A percentile compares a stretch with the other conserved stretches of the same genome.
Evolutionary conservation across 1,284 basidiomycete genomes (phyloP).

Genomic region (Ceratobasidium papillatum): DNA sequence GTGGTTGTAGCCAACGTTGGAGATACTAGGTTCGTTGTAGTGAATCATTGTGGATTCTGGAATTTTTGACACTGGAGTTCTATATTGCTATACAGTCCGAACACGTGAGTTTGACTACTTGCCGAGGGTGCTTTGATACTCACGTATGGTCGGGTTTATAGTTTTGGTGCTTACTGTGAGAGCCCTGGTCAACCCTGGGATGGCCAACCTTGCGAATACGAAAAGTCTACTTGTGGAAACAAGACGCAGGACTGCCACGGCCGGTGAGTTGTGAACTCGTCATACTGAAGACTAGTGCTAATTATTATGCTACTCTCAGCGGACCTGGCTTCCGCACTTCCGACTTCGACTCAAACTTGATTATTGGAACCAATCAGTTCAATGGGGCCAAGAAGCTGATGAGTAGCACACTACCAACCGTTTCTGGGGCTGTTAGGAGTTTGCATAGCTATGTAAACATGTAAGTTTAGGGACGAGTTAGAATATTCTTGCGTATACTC

Average conservation of each 20-base stretch:
- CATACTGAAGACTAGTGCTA: conserved; percentile 2
- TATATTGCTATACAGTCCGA: conserved; percentile 59
- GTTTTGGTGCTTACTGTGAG: conserved; percentile 78
- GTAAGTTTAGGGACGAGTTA: conserved; percentile 54
- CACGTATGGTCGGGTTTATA: conserved; percentile 47
- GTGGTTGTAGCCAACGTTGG: conserved; percentile 70
- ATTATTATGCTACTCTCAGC: conserved; percentile 51
- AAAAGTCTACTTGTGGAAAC: conserved; percentile 79
- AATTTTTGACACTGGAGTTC: neutral
- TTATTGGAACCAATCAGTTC: conserved; percentile 74
- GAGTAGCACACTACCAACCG: conserved; percentile 53
- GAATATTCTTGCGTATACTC: neutral
- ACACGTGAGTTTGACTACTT: conserved; percentile 62
- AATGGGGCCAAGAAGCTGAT: conserved; percentile 70
- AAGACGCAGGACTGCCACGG: conserved; percentile 72
- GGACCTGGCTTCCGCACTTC: conserved; percentile 76
- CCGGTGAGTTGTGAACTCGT: conserved; percentile 57
- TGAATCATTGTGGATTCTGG: neutral
- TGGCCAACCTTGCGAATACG: conserved; percentile 69
- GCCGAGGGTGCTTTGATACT: neutral
- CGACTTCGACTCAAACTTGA: conserved; percentile 73
- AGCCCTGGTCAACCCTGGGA: conserved; percentile 73
- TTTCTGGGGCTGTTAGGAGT: conserved; percentile 68
- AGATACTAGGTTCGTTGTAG: conserved; percentile 57
- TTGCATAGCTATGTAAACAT: conserved; percentile 75